Evolutionary conservation across 2,329 filamentous ascomycete genomes (phyloP), one percentile per base, ranked within the genome.

Genomic region (Periglandula ipomoeae): DNA sequence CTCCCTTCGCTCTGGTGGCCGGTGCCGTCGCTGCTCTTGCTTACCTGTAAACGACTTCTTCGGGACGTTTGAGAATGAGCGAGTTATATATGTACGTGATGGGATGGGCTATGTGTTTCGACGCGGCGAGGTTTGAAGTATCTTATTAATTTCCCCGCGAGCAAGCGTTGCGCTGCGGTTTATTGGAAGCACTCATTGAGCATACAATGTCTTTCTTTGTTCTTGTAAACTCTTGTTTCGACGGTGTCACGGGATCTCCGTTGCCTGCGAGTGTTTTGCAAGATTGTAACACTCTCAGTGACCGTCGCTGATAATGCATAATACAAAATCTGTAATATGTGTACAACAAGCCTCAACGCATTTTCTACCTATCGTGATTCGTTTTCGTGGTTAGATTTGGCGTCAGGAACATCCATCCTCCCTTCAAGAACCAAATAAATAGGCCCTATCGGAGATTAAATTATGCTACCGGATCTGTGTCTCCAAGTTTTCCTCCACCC

Each of bases 11-110:
- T 41, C 59, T 67, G 22, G 55, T 65, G 50, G 61, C 59, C 17
- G 65, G 60, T 53, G 65, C 58, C 48, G 56, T 61, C 48, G 61
- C 61, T 45, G 65, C 61, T 53, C 54, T 67, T 50, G 63, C 58
- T 49, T 63, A 59, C 56, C 52, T 68, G 37, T 58, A 59, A 55
- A 65, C 62, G 19, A 40, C 23, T 9, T 5, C 5, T 22, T n/a
- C n/a, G n/a, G 4, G 27, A 44, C 17, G 19, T 15, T 10, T 1
- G 13, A 19, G 1, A 23, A 23, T 11, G 15, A 37, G 22, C 15
- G 10, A 45, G 20, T n/a, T 10, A 6, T 24, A 13, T 27, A 13
- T 10, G 20, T 32, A 24, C 19, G 23, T 27, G 7, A 39, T 24
- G 26, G 26, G 19, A 38, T 34, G 19, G 26, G 15, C 20, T 30